These are phyloP conservation scores for Plantago elongata DNA, from an alignment of 257 asterid species.

Conservation along the genomic window DNA sequence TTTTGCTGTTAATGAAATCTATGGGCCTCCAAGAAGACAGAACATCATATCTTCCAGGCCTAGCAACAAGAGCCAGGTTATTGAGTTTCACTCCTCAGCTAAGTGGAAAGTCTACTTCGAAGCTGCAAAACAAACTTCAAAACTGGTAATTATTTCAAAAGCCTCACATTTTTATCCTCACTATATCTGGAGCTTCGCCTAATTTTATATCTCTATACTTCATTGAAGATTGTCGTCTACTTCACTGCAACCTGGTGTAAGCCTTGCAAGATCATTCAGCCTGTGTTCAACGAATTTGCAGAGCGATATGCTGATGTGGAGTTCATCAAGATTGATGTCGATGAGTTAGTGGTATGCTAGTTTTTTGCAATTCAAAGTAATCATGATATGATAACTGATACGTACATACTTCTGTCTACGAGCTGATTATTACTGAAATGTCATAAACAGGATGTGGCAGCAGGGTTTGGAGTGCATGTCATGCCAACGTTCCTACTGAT, in stretches of 20 bases:
- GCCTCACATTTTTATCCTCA: no score
- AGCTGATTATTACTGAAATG: neutral
- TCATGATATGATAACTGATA: neutral
- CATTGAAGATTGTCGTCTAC: slow-evolving; percentile 53
- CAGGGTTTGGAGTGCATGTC: slow-evolving; percentile 49
- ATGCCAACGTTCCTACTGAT: slow-evolving; percentile 64
- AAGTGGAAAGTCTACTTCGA: slow-evolving; percentile 56
- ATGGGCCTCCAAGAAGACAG: neutral
- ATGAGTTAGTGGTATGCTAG: slow-evolving; percentile 46
- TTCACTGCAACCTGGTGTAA: slow-evolving; percentile 82
- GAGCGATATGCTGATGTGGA: slow-evolving; percentile 47
- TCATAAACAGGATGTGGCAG: slow-evolving; percentile 48
- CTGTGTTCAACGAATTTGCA: slow-evolving; percentile 48
- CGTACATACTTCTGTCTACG: no score
- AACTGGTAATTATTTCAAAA: slow-evolving; percentile 23
- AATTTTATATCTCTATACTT: neutral
- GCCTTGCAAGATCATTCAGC: slow-evolving; percentile 54
- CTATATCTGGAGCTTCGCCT: no score
- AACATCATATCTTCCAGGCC: slow-evolving; percentile 10
- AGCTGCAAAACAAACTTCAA: slow-evolving; percentile 46
- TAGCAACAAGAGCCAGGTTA: slow-evolving; percentile 33
- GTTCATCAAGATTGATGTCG: slow-evolving; percentile 71
- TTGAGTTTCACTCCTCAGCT: slow-evolving; percentile 43
- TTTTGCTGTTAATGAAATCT: slow-evolving; percentile 9
- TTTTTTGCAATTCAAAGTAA: slow-evolving; percentile 1